Evolutionary conservation across 345 rosid species (phyloP).

Genomic region (Diplotaxis tenuifolia): DNA sequence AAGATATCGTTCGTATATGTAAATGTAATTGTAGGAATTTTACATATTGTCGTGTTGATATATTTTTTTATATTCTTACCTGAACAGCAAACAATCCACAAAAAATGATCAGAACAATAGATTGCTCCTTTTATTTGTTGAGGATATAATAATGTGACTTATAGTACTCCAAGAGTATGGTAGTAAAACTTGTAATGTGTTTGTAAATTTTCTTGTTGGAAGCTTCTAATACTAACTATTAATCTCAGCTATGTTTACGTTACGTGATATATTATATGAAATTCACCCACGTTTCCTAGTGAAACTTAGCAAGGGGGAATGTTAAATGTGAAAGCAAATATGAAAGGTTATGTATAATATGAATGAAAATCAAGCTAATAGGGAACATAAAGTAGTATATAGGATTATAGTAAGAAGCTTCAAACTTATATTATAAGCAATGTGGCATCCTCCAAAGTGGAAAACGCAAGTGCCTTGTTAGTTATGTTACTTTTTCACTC

Average conservation of each 20-base stretch:
- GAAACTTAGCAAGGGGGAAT: slow-evolving; percentile 12
- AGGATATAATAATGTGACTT: neutral
- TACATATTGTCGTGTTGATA: neutral
- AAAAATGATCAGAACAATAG: neutral
- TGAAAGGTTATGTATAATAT: slow-evolving; percentile 15
- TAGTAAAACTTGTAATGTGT: neutral
- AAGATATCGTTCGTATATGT: neutral
- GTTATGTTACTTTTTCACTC: slow-evolving; percentile 15
- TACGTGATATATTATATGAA: neutral
- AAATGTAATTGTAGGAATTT: neutral
- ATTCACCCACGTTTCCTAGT: slow-evolving; percentile 8
- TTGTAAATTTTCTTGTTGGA: slow-evolving; percentile 1
- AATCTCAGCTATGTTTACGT: neutral
- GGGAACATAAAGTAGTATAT: slow-evolving; percentile 31
- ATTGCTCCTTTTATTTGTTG: neutral
- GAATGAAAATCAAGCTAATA: neutral
- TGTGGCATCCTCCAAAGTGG: slow-evolving; percentile 36
- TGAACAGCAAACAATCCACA: neutral
- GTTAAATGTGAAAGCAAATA: slow-evolving; percentile 32
- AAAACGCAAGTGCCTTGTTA: slow-evolving; percentile 31
- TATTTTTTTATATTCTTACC: neutral
- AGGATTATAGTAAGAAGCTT: slow-evolving; percentile 12
- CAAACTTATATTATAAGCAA: slow-evolving; percentile 27
- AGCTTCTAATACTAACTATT: slow-evolving; percentile 22
- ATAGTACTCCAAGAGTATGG: neutral